Evolutionary conservation across 345 rosid species (phyloP).

Genomic region (Citrus cavaleriei): DNA sequence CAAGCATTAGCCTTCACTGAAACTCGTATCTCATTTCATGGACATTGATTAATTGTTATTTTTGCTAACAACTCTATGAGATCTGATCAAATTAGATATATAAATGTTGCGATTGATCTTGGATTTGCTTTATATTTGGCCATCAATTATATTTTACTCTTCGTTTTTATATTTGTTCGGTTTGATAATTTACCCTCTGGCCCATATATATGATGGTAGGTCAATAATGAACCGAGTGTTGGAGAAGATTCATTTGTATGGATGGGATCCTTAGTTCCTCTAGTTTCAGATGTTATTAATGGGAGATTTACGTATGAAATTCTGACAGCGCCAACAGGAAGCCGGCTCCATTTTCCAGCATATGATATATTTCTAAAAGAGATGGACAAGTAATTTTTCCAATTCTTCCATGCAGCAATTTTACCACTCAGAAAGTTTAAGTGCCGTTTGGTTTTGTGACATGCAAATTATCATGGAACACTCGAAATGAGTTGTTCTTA

Average conservation of each 20-base stretch:
- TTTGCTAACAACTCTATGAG: background rate
- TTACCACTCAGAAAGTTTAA: background rate
- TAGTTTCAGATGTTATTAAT: slow-evolving; percentile 59
- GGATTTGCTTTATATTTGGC: background rate
- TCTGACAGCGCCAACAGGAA: slow-evolving; percentile 65
- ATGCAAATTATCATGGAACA: background rate
- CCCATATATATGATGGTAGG: slow-evolving; percentile 37
- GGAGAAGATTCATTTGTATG: slow-evolving; percentile 86
- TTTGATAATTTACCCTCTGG: background rate
- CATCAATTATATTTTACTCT: background rate
- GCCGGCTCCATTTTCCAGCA: slow-evolving; percentile 75
- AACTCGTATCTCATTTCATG: background rate
- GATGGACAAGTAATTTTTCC: slow-evolving; percentile 54
- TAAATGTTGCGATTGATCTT: background rate
- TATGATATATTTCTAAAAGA: slow-evolving; percentile 72
- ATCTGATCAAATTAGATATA: background rate
- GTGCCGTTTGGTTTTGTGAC: background rate
- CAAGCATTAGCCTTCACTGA: background rate
- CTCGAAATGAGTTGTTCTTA: background rate
- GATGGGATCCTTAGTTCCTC: slow-evolving; percentile 66
- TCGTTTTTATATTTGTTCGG: background rate
- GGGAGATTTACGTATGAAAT: slow-evolving; percentile 87
- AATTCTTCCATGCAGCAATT: background rate
- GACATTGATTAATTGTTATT: background rate
- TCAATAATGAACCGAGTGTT: slow-evolving; percentile 60